phyloP scores from a whole-genome alignment of 257 asterid species.

The Ilex aquifolium region DNA sequence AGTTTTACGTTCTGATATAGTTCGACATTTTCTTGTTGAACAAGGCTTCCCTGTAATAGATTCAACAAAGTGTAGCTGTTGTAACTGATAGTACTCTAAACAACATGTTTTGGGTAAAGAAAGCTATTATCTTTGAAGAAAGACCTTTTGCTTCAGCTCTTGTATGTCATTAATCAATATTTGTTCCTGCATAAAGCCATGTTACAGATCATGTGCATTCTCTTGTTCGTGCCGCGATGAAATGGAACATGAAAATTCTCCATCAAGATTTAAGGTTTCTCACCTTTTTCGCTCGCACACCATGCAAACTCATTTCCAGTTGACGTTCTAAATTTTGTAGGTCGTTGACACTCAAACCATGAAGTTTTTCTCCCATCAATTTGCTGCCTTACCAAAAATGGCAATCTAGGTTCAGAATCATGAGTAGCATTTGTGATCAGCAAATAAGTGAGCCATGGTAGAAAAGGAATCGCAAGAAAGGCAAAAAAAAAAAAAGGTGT shows the following conservation, averaged over 20 bases:
- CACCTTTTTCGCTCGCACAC: slow-evolving; percentile 68
- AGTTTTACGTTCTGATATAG: slow-evolving; percentile 75
- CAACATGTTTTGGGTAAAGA: background rate
- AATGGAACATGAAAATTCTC: too few relatives aligned
- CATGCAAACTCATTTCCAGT: slow-evolving; percentile 56
- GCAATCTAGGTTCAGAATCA: too few relatives aligned
- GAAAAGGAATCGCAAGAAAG: too few relatives aligned
- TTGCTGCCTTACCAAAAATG: slow-evolving; percentile 37
- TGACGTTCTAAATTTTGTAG: slow-evolving; percentile 63
- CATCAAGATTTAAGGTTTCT: background rate
- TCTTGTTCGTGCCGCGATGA: too few relatives aligned
- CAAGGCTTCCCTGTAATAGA: slow-evolving; percentile 40
- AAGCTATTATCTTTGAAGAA: too few relatives aligned
- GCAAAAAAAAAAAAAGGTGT: too few relatives aligned
- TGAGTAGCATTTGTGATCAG: too few relatives aligned
- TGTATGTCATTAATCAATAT: slow-evolving; percentile 53
- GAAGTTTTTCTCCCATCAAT: slow-evolving; percentile 75
- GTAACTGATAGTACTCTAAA: too few relatives aligned
- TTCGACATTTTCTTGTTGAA: slow-evolving; percentile 71
- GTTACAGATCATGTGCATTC: too few relatives aligned
- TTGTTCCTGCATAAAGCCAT: slow-evolving; percentile 43
- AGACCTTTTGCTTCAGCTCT: slow-evolving; percentile 61
- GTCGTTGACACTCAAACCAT: slow-evolving; percentile 59
- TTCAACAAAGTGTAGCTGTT: background rate
- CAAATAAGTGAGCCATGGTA: too few relatives aligned